These are phyloP conservation scores for Fusarium pseudonygamai DNA, from an alignment of 2,329 filamentous ascomycete species.

Conservation along the genomic window DNA sequence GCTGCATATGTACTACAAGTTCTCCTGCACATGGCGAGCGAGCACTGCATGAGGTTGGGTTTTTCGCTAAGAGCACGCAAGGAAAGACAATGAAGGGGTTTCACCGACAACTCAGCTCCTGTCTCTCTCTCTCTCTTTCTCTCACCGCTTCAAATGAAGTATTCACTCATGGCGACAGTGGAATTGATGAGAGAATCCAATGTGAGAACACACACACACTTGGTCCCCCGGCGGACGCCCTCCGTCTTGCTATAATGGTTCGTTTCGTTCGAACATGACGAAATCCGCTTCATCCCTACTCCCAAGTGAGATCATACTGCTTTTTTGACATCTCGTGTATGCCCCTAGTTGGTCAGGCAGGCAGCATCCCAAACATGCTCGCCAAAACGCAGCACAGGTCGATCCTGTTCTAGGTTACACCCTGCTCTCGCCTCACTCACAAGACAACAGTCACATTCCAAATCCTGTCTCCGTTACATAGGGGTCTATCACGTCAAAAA, in stretches of 20 bases:
- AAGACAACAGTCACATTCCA: neutral
- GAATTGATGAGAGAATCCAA: neutral
- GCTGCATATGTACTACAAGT: slow-evolving; percentile 5
- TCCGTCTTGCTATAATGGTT: slow-evolving; percentile 1
- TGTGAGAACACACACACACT: neutral
- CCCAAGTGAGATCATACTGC: slow-evolving; percentile 19
- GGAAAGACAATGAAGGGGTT: neutral
- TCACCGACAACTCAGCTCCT: slow-evolving; percentile 22
- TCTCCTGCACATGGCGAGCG: neutral
- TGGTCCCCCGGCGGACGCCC: neutral
- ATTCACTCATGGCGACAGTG: neutral
- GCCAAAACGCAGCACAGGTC: slow-evolving; percentile 6
- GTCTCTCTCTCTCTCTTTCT: neutral
- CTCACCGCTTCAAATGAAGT: slow-evolving; percentile 27
- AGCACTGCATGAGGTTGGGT: slow-evolving; percentile 15
- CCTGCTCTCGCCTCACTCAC: slow-evolving; percentile 27
- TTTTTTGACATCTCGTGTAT: slow-evolving; percentile 17
- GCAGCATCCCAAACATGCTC: slow-evolving; percentile 13
- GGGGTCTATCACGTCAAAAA: slow-evolving; percentile 24
- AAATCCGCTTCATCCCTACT: slow-evolving; percentile 15
- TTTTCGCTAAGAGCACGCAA: slow-evolving; percentile 9
- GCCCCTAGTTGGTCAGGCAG: slow-evolving; percentile 10
- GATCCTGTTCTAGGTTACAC: slow-evolving; percentile 26
- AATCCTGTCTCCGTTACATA: neutral
- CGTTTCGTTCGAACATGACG: slow-evolving; percentile 14